A percentile compares a stretch with the other conserved stretches of the same genome.
phyloP scores from a whole-genome alignment of 306 rosid genomes.

The Cyclanthera cordifolia region DNA sequence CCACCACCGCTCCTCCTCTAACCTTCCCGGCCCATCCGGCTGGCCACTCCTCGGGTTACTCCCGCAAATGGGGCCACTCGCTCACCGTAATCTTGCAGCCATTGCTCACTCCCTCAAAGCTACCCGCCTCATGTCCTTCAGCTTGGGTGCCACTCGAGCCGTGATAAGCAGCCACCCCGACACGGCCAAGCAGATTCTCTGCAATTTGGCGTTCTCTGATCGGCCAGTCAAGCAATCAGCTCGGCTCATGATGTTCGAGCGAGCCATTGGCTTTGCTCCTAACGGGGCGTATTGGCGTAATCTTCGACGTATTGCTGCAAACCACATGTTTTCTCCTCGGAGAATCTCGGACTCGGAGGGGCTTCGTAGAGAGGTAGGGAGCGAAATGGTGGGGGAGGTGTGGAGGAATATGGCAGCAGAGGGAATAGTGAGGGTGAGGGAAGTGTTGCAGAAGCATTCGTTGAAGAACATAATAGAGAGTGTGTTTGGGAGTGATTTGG shows the following conservation, averaged over 20 bases:
- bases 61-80: constrained; percentile 47
- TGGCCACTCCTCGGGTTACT: constrained; percentile 68
- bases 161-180: constrained; percentile 79
- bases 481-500: constrained; percentile 48
- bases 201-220: constrained; percentile 48
- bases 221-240: constrained; percentile 78
- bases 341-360: constrained; percentile 40
- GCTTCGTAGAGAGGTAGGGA: constrained; percentile 30
- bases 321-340: constrained; percentile 64
- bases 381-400: constrained; percentile 32
- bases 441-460: constrained; percentile 52
- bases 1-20: not conserved
- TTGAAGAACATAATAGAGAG: constrained; percentile 51
- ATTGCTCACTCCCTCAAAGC: constrained; percentile 37
- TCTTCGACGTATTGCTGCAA: constrained; percentile 49
- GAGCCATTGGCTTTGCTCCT: constrained; percentile 88
- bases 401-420: constrained; percentile 29
- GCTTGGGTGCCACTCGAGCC: constrained; percentile 52
- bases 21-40: constrained; percentile 46
- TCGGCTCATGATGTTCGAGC: constrained; percentile 62
- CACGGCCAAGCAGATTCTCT: constrained; percentile 60
- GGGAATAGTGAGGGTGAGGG: constrained; percentile 42
- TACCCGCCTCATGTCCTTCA: constrained; percentile 55
- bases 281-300: constrained; percentile 60
- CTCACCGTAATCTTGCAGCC: constrained; percentile 50